phyloP scores from a whole-genome alignment of 2,329 filamentous ascomycete genomes.

The Colletotrichum viniferum region DNA sequence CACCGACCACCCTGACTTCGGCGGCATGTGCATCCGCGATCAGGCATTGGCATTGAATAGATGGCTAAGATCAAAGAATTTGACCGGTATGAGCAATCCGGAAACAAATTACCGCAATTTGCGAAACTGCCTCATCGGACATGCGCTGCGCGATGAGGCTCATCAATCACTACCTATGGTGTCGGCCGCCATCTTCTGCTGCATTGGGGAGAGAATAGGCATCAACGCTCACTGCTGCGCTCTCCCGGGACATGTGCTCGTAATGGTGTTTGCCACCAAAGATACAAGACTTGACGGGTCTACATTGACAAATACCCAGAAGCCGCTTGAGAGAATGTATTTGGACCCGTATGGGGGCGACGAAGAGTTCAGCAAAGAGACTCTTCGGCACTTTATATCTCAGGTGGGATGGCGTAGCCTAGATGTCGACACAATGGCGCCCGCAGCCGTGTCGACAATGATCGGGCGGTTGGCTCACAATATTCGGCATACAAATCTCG shows the following conservation, averaged over 20 bases:
- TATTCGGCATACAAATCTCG: slow-evolving; percentile 49
- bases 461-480: slow-evolving; percentile 80
- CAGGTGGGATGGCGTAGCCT: slow-evolving; percentile 47
- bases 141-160: slow-evolving; percentile 73
- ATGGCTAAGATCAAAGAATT: slow-evolving; percentile 71
- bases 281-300: slow-evolving; percentile 65
- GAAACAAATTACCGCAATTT: slow-evolving; percentile 76
- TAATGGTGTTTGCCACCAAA: slow-evolving; percentile 69
- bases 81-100: slow-evolving; percentile 72
- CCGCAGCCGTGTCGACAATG: slow-evolving; percentile 69
- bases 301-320: slow-evolving; percentile 27
- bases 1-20: slow-evolving; percentile 54
- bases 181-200: slow-evolving; percentile 85
- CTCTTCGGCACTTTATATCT: slow-evolving; percentile 65
- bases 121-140: slow-evolving; percentile 85
- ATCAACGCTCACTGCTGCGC: slow-evolving; percentile 80
- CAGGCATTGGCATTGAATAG: slow-evolving; percentile 71
- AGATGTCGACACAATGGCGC: slow-evolving; percentile 60
- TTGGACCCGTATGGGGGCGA: slow-evolving; percentile 80
- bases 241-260: slow-evolving; percentile 86
- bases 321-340: slow-evolving; percentile 65
- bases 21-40: slow-evolving; percentile 62
- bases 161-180: slow-evolving; percentile 87
- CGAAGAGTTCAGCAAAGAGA: slow-evolving; percentile 65
- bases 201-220: slow-evolving; percentile 74